phyloP scores from a whole-genome alignment of 2,329 filamentous ascomycete genomes.

The Microascus cirrosus region DNA sequence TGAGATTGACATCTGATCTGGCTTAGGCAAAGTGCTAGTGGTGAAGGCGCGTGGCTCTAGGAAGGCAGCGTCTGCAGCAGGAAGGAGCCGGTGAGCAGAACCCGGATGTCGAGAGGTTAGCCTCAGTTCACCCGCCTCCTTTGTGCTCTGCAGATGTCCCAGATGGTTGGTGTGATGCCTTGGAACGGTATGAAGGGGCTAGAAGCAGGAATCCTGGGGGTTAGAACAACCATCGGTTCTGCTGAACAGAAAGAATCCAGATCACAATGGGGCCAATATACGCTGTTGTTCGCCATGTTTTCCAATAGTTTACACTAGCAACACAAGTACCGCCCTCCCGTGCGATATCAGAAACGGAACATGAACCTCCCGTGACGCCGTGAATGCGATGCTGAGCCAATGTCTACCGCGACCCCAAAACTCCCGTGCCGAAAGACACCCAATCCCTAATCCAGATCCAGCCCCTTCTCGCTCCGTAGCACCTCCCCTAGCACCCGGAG shows the following conservation, averaged over 20 bases:
- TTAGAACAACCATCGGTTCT: too few relatives aligned
- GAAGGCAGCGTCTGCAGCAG: not conserved
- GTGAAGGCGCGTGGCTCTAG: not conserved
- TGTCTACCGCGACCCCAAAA: not conserved
- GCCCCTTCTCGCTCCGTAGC: conserved; percentile 35
- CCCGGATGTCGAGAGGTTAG: too few relatives aligned
- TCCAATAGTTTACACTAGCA: not conserved
- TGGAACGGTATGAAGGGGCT: too few relatives aligned
- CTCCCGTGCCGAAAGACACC: not conserved
- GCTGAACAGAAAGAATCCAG: too few relatives aligned
- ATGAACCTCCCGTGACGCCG: not conserved
- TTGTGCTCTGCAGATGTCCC: too few relatives aligned
- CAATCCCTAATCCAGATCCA: conserved; percentile 22
- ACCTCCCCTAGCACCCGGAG: conserved; percentile 42
- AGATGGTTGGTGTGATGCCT: too few relatives aligned
- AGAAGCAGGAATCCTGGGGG: too few relatives aligned
- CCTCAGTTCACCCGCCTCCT: too few relatives aligned
- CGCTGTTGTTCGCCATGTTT: not conserved
- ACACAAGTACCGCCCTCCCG: not conserved
- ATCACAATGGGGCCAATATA: not conserved
- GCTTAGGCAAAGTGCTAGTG: not conserved
- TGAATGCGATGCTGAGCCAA: not conserved
- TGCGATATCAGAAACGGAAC: not conserved
- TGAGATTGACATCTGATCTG: too few relatives aligned
- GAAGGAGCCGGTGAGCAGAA: not conserved